phyloP scores from a whole-genome alignment of 805 yeast genomes.

The Candida michaelii region DNA sequence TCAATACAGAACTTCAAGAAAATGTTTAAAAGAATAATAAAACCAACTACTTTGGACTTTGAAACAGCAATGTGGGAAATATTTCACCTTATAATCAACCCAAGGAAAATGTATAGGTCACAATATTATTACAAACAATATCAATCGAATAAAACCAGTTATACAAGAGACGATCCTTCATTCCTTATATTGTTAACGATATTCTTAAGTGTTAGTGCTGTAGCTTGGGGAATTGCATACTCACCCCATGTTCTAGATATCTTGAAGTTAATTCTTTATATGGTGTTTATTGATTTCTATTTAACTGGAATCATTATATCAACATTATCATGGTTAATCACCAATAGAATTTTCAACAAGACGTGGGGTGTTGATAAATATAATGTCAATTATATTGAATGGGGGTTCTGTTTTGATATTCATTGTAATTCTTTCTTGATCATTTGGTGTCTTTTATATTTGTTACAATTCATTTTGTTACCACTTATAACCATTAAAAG shows the following conservation, averaged over 20 bases:
- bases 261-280: slow-evolving; percentile 66
- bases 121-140: slow-evolving; percentile 68
- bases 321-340: slow-evolving; percentile 69
- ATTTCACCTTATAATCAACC: slow-evolving; percentile 66
- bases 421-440: slow-evolving; percentile 88
- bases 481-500: slow-evolving; percentile 68
- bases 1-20: slow-evolving; percentile 25
- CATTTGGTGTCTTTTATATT: slow-evolving; percentile 74
- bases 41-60: slow-evolving; percentile 82
- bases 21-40: slow-evolving; percentile 43
- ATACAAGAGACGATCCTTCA: slow-evolving; percentile 93
- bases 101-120: slow-evolving; percentile 78
- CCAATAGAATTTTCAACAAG: slow-evolving; percentile 60
- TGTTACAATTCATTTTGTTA: slow-evolving; percentile 69
- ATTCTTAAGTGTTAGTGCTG: slow-evolving; percentile 68
- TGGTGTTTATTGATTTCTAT: slow-evolving; percentile 84
- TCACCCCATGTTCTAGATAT: slow-evolving; percentile 62
- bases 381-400: slow-evolving; percentile 56
- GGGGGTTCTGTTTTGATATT: slow-evolving; percentile 94
- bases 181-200: slow-evolving; percentile 72
- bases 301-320: slow-evolving; percentile 67
- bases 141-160: slow-evolving; percentile 39
- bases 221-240: slow-evolving; percentile 89
- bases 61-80: slow-evolving; percentile 95
- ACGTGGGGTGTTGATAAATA: slow-evolving; percentile 24